These are phyloP conservation scores for Ilyonectria robusta DNA, from an alignment of 2,329 filamentous ascomycete genomes.

Conservation along the genomic window DNA sequence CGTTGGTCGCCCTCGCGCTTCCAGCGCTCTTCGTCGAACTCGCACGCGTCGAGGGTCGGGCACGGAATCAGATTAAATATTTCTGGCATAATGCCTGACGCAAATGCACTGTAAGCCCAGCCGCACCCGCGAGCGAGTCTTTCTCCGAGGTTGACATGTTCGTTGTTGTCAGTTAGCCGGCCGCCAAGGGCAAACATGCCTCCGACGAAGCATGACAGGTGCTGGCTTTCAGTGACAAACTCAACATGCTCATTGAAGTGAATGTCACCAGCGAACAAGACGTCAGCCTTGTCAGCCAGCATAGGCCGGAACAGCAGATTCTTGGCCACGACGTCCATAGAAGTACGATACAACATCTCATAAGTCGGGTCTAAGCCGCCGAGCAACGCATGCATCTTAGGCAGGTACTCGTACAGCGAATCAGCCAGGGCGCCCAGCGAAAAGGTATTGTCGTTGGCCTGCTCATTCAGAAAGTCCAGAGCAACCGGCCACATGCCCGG, in stretches of 20 bases:
- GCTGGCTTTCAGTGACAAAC: constrained; percentile 57
- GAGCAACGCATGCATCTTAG: constrained; percentile 75
- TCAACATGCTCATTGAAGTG: constrained; percentile 45
- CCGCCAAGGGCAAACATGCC: constrained; percentile 78
- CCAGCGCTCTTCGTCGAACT: constrained; percentile 51
- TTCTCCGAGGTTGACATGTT: constrained; percentile 63
- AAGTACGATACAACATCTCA: constrained; percentile 73
- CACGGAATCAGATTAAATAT: constrained; percentile 64
- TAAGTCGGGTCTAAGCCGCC: constrained; percentile 75
- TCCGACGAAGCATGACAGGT: constrained; percentile 77
- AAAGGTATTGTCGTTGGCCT: constrained; percentile 61
- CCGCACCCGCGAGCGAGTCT: constrained; percentile 68
- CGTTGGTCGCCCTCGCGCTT: constrained; percentile 37
- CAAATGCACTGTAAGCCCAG: constrained; percentile 70
- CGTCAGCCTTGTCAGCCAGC: constrained; percentile 71
- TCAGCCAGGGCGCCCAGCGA: constrained; percentile 69
- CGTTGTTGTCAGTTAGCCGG: constrained; percentile 66
- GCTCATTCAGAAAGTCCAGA: constrained; percentile 71
- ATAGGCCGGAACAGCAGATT: constrained; percentile 81
- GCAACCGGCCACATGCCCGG: constrained; percentile 84
- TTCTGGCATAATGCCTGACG: constrained; percentile 73
- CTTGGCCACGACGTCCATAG: constrained; percentile 73
- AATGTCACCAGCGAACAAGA: constrained; percentile 62
- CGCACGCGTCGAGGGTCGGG: constrained; percentile 51
- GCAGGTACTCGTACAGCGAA: constrained; percentile 73